phyloP scores from a whole-genome alignment of 2,329 filamentous ascomycete genomes.

The Aspergillus ochraceus region DNA sequence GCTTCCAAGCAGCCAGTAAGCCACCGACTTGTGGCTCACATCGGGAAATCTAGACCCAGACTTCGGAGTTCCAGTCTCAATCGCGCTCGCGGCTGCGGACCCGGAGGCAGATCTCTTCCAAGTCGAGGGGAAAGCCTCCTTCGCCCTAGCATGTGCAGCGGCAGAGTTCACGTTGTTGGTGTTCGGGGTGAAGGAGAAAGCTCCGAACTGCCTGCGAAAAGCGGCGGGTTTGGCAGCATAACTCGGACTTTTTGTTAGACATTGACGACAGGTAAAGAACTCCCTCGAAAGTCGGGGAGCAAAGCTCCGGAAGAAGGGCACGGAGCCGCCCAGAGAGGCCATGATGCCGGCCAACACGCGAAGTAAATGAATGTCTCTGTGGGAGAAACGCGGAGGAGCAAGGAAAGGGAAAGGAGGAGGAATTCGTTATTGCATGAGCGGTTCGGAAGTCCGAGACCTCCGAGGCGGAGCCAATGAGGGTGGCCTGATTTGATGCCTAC shows the following conservation, averaged over 20 bases:
- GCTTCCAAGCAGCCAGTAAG: constrained; percentile 89
- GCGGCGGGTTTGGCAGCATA: constrained; percentile 29
- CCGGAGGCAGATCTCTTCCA: constrained; percentile 23
- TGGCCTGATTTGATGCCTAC: constrained; percentile 15
- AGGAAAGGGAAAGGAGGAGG: background rate
- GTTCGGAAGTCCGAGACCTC: constrained; percentile 9
- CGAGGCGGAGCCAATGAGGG: constrained; percentile 19
- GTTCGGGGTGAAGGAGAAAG: constrained; percentile 27
- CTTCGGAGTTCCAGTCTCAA: constrained; percentile 25
- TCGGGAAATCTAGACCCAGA: constrained; percentile 53
- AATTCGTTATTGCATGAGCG: background rate
- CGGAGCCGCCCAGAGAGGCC: constrained; percentile 34
- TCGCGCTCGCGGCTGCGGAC: constrained; percentile 19
- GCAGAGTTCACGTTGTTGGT: constrained; percentile 27
- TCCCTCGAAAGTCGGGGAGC: constrained; percentile 39
- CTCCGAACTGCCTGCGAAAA: constrained; percentile 32
- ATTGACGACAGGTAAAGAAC: constrained; percentile 45
- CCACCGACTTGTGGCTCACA: constrained; percentile 73
- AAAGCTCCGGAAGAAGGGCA: constrained; percentile 34
- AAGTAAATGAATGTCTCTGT: background rate
- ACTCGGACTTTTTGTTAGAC: constrained; percentile 32
- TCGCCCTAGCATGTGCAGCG: constrained; percentile 24
- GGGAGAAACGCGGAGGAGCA: constrained; percentile 3
- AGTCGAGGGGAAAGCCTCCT: constrained; percentile 28
- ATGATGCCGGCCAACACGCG: constrained; percentile 21